Base-by-base conservation (phyloP, 768 basidiomycete species). In the Termitomyces sp. region DNA sequence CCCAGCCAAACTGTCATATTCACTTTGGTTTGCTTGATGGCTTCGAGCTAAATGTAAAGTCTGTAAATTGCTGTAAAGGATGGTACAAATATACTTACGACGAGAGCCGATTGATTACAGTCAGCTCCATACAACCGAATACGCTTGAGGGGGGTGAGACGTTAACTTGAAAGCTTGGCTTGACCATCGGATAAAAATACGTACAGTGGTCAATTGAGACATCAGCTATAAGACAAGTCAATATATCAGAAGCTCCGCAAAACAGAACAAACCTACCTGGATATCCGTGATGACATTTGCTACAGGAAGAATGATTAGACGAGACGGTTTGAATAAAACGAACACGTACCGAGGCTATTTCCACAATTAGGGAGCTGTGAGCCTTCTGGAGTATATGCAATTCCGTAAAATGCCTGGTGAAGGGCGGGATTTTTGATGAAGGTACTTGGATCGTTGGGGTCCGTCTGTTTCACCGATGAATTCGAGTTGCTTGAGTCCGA, bases 21-120 rank as follows among this genome's bases (percentile, higher is more conserved):
- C 43, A 94, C 91, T 74, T 96, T 92, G 40, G 96, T 97, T 62
- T 86, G 86, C 67, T 88, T 81, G 67, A 99, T 94, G 17, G 96
- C 96, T 65, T 95, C 91, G 36, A 98, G 83, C 79, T 88, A 62
- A 47, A 38, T 47, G 15, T 37, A 54, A 9, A 59, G 40, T 29
- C 53, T 15, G n/a, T 45, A 56, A 29, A 47, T 10, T 12, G 32
- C 40, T 12, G 57, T 7, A 32, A 48, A 57, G 15, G 20, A 15
- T 42, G 15, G 42, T 25, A 50, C 17, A 34, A 40, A 12, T 2
- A 48, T 31, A 77, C 85, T 42, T 70, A 87, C 85, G 53, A 92
- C 88, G 25, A 92, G 79, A 0, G 87, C 87, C 3, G 87, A 84
- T 71, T 91, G 88, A 70, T 94, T 93, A 71, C 91, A 94, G 73